phyloP scores from a whole-genome alignment of 2,329 filamentous ascomycete species.

The Epichloe uncinata region DNA sequence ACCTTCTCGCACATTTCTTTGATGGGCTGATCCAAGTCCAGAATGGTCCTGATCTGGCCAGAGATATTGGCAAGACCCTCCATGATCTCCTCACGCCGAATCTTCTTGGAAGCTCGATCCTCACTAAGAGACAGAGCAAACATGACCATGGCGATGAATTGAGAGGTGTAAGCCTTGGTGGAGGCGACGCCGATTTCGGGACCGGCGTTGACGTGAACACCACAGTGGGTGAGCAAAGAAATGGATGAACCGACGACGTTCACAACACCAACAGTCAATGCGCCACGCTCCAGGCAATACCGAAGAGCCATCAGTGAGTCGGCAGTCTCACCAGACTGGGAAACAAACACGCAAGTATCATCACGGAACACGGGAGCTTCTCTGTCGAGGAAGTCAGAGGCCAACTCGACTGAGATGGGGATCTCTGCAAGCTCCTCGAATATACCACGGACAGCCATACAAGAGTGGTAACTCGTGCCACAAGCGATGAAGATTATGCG shows the following conservation, averaged over 20 bases:
- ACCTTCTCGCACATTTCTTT: constrained; percentile 86
- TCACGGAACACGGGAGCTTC: constrained; percentile 97
- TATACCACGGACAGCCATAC: constrained; percentile 95
- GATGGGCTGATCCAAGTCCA: constrained; percentile 84
- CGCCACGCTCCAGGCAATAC: constrained; percentile 96
- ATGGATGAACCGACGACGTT: constrained; percentile 98
- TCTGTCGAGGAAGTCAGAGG: constrained; percentile 95
- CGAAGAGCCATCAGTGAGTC: constrained; percentile 94
- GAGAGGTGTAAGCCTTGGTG: constrained; percentile 98
- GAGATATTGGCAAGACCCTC: constrained; percentile 80
- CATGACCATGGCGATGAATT: constrained; percentile 99
- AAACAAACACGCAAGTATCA: constrained; percentile 97
- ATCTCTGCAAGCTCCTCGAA: constrained; percentile 98
- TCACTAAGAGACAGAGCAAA: constrained; percentile 93
- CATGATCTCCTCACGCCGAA: constrained; percentile 91
- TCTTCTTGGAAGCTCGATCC: constrained; percentile 88
- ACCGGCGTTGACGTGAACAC: constrained; percentile 98
- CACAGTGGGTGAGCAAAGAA: constrained; percentile 95
- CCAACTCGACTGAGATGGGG: constrained; percentile 90
- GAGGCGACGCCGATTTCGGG: constrained; percentile 98
- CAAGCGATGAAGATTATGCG: constrained; percentile 98
- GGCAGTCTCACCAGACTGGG: constrained; percentile 95
- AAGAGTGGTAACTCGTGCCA: constrained; percentile 96
- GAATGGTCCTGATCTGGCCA: constrained; percentile 79
- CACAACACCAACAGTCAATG: constrained; percentile 93